phyloP scores from a whole-genome alignment of 2,329 filamentous ascomycete genomes.

The Fusarium devonianum region DNA sequence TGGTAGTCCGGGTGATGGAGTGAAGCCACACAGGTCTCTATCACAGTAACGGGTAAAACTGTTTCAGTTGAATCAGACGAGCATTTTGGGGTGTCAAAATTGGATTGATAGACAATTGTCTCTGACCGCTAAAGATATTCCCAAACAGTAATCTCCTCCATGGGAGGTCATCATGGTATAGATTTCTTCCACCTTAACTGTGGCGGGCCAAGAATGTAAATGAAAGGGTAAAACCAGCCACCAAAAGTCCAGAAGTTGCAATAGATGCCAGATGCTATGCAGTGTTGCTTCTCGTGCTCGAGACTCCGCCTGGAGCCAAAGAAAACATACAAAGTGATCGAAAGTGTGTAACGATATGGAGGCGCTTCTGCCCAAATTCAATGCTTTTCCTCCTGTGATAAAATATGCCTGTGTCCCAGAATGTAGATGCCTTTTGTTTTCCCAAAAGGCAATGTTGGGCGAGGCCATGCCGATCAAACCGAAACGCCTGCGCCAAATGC shows the following conservation, averaged over 20 bases:
- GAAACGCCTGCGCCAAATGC: conserved; percentile 36
- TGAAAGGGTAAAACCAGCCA: conserved; percentile 27
- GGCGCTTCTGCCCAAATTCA: conserved; percentile 6
- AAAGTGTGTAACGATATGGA: conserved; percentile 21
- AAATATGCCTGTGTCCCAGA: conserved; percentile 7
- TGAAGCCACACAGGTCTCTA: background rate
- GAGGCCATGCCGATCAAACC: conserved; percentile 10
- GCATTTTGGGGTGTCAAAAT: no score
- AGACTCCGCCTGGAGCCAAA: conserved; percentile 11
- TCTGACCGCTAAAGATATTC: conserved; percentile 17
- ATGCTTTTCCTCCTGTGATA: conserved; percentile 16
- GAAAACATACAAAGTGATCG: conserved; percentile 15
- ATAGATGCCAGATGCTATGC: conserved; percentile 1
- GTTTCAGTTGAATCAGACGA: background rate
- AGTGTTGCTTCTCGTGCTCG: conserved; percentile 7
- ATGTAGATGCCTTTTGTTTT: conserved; percentile 11
- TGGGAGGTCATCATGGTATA: conserved; percentile 22
- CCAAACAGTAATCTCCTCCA: conserved; percentile 6
- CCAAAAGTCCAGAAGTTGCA: conserved; percentile 4
- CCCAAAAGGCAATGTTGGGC: conserved; percentile 4
- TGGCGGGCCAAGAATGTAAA: conserved; percentile 33
- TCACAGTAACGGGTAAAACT: background rate
- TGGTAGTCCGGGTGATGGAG: conserved; percentile 15
- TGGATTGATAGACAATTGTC: conserved; percentile 20
- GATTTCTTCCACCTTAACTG: conserved; percentile 20